Conservation (phyloP, 441 rosid species). For the Euphorbia celastroides region DNA sequence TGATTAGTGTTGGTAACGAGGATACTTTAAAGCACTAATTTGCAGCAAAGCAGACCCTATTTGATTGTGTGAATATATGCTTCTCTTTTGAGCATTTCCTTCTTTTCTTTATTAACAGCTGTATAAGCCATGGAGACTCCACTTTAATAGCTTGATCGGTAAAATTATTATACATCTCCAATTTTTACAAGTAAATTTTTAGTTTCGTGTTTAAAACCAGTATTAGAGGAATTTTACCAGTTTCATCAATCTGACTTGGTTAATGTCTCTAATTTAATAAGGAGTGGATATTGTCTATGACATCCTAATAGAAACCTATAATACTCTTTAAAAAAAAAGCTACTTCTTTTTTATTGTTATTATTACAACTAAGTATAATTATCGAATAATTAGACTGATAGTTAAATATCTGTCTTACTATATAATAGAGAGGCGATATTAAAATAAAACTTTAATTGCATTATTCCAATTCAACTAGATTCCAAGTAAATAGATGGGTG, state of each 20-base stretch:
- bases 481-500: neutral
- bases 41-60: neutral
- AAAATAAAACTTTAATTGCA: neutral
- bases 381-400: neutral
- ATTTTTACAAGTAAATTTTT: too few species aligned
- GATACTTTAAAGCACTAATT: neutral
- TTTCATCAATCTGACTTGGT: too few species aligned
- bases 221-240: too few species aligned
- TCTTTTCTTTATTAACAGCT: neutral
- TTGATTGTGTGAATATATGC: conserved; percentile 9
- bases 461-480: neutral
- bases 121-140: neutral
- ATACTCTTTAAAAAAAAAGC: too few species aligned
- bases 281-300: too few species aligned
- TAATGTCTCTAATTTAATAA: too few species aligned
- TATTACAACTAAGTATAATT: neutral
- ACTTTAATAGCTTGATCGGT: neutral
- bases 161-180: too few species aligned
- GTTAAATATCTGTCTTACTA: neutral
- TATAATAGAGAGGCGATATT: neutral
- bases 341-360: neutral
- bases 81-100: conserved; percentile 14
- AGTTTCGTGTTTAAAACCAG: too few species aligned
- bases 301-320: too few species aligned
- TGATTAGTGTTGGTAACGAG: conserved; percentile 1